Conservation (phyloP, 73 alveolate genomes). For the Paramecium pentaurelia region DNA sequence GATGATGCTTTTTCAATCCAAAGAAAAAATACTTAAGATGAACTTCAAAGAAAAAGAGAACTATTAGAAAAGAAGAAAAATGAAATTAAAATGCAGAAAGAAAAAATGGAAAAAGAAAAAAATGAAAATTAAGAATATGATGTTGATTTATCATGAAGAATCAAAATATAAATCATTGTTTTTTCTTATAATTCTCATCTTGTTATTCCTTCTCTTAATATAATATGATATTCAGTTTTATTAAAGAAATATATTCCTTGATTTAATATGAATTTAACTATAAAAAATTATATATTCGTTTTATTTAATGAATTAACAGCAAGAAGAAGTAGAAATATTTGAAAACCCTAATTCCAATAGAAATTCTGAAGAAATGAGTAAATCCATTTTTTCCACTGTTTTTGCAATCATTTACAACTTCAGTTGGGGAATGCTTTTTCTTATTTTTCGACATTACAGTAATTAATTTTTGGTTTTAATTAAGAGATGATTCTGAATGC, state of each 20-base stretch:
- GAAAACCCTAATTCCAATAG: background rate
- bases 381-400: background rate
- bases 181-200: background rate
- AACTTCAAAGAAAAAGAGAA: background rate
- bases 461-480: background rate
- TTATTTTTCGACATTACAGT: background rate
- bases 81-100: background rate
- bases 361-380: background rate
- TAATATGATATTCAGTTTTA: too few relatives aligned
- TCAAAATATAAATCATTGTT: background rate
- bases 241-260: too few relatives aligned
- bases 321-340: background rate
- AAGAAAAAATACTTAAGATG: conserved; percentile 24
- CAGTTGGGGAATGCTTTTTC: background rate
- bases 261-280: background rate
- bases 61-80: background rate
- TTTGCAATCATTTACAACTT: background rate
- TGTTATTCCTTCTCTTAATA: too few relatives aligned
- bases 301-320: background rate
- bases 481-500: background rate
- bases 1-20: background rate
- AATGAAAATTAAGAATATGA: background rate
- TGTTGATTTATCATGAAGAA: background rate
- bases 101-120: background rate
- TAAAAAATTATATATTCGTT: background rate